These are phyloP conservation scores for Rosa multiflora DNA, from an alignment of 306 rosid species.

Conservation along the genomic window DNA sequence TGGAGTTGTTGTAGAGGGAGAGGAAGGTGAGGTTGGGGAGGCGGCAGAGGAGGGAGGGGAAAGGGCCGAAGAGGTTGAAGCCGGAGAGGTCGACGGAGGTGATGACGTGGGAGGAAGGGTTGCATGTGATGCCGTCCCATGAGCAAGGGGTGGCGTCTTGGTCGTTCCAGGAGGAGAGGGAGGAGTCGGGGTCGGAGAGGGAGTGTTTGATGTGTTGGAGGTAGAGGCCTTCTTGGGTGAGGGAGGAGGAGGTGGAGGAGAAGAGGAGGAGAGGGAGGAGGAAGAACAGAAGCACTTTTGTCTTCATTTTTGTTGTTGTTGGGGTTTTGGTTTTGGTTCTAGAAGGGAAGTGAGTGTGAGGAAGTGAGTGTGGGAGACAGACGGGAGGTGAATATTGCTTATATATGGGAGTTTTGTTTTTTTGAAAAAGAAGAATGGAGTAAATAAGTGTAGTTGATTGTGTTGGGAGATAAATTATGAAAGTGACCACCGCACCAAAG, in stretches of 20 bases:
- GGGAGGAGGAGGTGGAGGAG: conserved; percentile 15
- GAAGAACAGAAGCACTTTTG: conserved; percentile 12
- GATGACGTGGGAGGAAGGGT: conserved; percentile 35
- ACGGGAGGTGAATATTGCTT: not conserved
- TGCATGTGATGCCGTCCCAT: conserved; percentile 66
- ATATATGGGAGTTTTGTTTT: conserved; percentile 2
- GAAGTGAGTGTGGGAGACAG: not conserved
- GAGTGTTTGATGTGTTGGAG: conserved; percentile 55
- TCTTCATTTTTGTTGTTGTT: not conserved
- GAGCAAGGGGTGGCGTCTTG: conserved; percentile 55
- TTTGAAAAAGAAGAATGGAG: not conserved
- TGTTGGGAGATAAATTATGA: conserved; percentile 14
- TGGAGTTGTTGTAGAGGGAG: conserved; percentile 64
- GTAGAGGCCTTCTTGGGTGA: conserved; percentile 62
- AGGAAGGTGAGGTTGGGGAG: conserved; percentile 51
- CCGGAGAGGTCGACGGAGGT: conserved; percentile 51
- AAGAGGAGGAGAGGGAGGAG: conserved; percentile 19
- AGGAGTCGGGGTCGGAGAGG: conserved; percentile 47
- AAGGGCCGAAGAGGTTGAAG: conserved; percentile 53
- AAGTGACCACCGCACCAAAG: not conserved
- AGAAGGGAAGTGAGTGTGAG: not conserved
- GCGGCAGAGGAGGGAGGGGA: conserved; percentile 60
- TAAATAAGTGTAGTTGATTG: not conserved
- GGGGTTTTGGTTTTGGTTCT: not conserved
- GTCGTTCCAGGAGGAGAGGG: conserved; percentile 61